phyloP scores from a whole-genome alignment of 768 basidiomycete species.

The Psilocybe tampanensis region DNA sequence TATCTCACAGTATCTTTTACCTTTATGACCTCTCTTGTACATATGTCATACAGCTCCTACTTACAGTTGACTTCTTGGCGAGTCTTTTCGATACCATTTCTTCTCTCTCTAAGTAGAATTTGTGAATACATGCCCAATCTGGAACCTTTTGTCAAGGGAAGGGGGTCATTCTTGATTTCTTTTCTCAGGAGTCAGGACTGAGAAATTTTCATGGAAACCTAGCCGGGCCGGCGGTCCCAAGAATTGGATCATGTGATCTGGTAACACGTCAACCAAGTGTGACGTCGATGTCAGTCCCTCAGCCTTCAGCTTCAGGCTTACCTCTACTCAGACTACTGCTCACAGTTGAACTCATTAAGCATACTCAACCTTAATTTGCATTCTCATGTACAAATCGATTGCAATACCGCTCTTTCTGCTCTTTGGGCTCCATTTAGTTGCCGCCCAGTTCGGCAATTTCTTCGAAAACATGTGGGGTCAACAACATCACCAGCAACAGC shows the following conservation, averaged over 20 bases:
- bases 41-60: conserved; percentile 3
- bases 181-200: no score
- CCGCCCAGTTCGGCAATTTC: conserved; percentile 71
- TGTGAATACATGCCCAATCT: not conserved
- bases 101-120: not conserved
- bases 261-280: no score
- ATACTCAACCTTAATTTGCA: not conserved
- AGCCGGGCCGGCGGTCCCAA: no score
- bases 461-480: conserved; percentile 77
- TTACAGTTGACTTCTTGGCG: conserved; percentile 1
- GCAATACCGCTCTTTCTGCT: conserved; percentile 25
- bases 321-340: no score
- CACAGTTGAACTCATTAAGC: no score
- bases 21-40: conserved; percentile 6
- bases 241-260: no score
- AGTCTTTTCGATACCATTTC: conserved; percentile 4
- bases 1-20: conserved; percentile 11
- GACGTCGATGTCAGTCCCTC: no score
- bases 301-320: no score
- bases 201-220: no score
- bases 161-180: no score
- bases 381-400: conserved; percentile 6
- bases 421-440: conserved; percentile 38
- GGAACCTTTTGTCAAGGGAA: no score
- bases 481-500: conserved; percentile 61